A percentile compares a stretch with the other conserved stretches of the same genome.
These are phyloP conservation scores for Moesziomyces sp. DNA, from an alignment of 1,284 basidiomycete species.

Conservation along the genomic window DNA sequence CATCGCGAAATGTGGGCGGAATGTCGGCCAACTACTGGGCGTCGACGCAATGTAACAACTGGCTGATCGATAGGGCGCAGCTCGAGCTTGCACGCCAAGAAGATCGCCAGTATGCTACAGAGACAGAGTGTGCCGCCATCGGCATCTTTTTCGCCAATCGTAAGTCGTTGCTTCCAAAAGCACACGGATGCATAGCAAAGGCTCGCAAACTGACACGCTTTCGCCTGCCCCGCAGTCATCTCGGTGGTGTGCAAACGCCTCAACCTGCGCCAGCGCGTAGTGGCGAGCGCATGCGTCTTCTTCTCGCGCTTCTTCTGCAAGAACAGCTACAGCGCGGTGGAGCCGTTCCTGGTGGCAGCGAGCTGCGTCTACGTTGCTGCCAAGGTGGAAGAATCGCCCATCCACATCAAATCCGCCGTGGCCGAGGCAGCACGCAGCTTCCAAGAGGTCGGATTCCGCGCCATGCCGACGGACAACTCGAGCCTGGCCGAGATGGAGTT, in stretches of 20 bases:
- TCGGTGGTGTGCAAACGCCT: conserved; percentile 87
- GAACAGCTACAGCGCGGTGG: conserved; percentile 83
- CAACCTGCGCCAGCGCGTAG: conserved; percentile 83
- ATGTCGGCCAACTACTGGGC: conserved; percentile 66
- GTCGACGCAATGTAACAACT: conserved; percentile 63
- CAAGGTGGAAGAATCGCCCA: conserved; percentile 94
- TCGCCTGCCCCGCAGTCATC: conserved; percentile 70
- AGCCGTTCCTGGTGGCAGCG: conserved; percentile 89
- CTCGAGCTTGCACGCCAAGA: conserved; percentile 56
- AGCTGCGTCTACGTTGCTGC: conserved; percentile 95
- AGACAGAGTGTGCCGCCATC: conserved; percentile 55
- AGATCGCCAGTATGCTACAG: conserved; percentile 55
- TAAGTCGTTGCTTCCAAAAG: no score
- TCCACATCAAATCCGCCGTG: conserved; percentile 93
- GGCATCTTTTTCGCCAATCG: conserved; percentile 59
- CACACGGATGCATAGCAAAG: no score
- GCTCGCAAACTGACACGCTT: no score
- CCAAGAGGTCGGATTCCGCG: conserved; percentile 43
- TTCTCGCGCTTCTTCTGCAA: conserved; percentile 86
- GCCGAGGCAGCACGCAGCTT: conserved; percentile 75
- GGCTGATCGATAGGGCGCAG: conserved; percentile 58
- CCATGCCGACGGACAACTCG: conserved; percentile 81
- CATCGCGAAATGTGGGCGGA: conserved; percentile 45
- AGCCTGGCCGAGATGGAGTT: conserved; percentile 99
- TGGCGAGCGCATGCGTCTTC: conserved; percentile 91